Evolutionary conservation across 2,329 filamentous ascomycete species (phyloP).

Genomic region (Fusarium goolgardi): DNA sequence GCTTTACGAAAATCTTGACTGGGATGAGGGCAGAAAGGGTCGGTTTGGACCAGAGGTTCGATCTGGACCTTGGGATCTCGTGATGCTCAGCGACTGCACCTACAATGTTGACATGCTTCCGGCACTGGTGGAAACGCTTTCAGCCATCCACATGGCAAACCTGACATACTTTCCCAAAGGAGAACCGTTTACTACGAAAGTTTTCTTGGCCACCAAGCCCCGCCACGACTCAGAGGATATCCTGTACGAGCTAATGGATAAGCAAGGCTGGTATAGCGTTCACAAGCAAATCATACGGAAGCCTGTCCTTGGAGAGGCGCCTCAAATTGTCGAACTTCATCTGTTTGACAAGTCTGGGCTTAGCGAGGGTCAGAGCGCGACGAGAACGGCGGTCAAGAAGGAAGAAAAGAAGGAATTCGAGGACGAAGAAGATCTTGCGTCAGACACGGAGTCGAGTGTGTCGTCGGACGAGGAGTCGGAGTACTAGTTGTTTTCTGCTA

Average conservation of each 20-base stretch:
- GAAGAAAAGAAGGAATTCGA: constrained; percentile 4
- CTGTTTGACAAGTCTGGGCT: constrained; percentile 57
- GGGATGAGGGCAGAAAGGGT: constrained; percentile 63
- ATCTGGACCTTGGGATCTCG: constrained; percentile 62
- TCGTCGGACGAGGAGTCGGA: constrained; percentile 3
- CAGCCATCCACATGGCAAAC: constrained; percentile 59
- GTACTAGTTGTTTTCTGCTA: constrained; percentile 16
- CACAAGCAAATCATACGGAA: constrained; percentile 59
- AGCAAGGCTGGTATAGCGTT: constrained; percentile 58
- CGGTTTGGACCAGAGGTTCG: constrained; percentile 56
- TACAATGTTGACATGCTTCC: constrained; percentile 69
- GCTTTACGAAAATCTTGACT: constrained; percentile 67
- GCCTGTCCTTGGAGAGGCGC: constrained; percentile 58
- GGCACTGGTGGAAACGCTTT: constrained; percentile 64
- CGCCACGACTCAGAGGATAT: constrained; percentile 64
- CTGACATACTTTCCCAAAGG: constrained; percentile 31
- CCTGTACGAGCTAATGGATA: constrained; percentile 61
- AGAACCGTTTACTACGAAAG: constrained; percentile 51
- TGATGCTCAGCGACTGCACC: constrained; percentile 70
- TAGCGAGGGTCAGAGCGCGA: constrained; percentile 33
- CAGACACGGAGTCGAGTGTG: neutral
- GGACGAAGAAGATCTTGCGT: neutral
- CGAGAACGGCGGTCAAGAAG: constrained; percentile 1
- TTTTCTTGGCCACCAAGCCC: constrained; percentile 67
- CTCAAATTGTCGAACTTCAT: constrained; percentile 64